Evolutionary conservation across 164 flowering plant species (phyloP), one percentile per base, ranked within the genome.

Genomic region (Aristolochia californica): DNA sequence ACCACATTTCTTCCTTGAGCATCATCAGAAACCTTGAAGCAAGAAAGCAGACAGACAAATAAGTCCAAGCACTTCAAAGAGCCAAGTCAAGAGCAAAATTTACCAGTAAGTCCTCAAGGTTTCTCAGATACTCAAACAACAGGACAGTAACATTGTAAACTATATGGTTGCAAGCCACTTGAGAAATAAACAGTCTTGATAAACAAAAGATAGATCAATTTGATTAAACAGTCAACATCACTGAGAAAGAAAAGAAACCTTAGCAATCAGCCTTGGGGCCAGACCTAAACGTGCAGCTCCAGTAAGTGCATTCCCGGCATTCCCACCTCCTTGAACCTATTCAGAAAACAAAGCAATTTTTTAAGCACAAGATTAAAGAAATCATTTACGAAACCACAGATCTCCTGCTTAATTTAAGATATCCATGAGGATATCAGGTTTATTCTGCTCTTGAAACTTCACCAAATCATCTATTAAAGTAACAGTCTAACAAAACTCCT

Each of bases 321-420:
- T 91, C 21, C 97, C 95, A 63, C 97, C 98, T 55, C 98, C 97
- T 78, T 85, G 87, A 63, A 87, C 83, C 98, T 93, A 54, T 56
- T 38, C 43, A 69, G 18, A 24, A 18, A n/a, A 54, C 5, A 55
- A 12, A 55, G 43, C 7, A 14, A 53, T 53, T 22, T 26, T 14
- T 22, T 18, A 53, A 20, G 25, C 2, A 5, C 5, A 9, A 53
- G 17, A 5, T 1, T 20, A 53, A 22, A 53, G 13, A 12, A 23
- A 53, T 24, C 2, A 22, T 22, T 24, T 2, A 51, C 2, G 25
- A 51, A 13, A 5, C n/a, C 18, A 17, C 30, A 2, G 30, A 34
- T 5, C 40, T 4, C 40, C 10, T 34, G 10, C 4, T 28, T 28
- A 28, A 7, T 28, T 34, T 34, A 34, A 34, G 40, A 34, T 34